A percentile compares a stretch with the other conserved stretches of the same genome.
These are phyloP conservation scores for Corylus americana DNA, from an alignment of 306 rosid genomes.

Conservation along the genomic window DNA sequence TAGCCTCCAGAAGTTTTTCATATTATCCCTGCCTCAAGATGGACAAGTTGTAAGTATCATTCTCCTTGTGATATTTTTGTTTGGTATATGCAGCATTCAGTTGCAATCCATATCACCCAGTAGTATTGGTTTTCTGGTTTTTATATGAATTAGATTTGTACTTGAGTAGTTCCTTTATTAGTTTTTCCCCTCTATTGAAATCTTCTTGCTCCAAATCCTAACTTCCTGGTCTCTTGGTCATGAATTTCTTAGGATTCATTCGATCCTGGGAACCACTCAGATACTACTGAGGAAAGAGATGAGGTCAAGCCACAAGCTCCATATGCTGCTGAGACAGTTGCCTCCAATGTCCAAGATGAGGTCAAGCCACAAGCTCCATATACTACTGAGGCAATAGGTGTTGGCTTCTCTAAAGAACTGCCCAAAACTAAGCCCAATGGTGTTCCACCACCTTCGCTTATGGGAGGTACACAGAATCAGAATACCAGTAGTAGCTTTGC, in stretches of 20 bases:
- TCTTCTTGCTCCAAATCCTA: conserved; percentile 17
- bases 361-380: not conserved
- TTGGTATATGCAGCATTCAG: not conserved
- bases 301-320: conserved; percentile 60
- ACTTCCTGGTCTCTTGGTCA: conserved; percentile 23
- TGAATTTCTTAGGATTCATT: conserved; percentile 64
- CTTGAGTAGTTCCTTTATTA: conserved; percentile 14
- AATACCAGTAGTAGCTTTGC: conserved; percentile 27
- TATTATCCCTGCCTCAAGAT: conserved; percentile 10
- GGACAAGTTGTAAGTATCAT: not conserved
- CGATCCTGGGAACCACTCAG: conserved; percentile 85
- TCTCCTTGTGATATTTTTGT: not conserved
- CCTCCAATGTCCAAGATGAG: conserved; percentile 45
- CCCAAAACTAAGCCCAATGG: conserved; percentile 38
- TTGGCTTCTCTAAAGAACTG: conserved; percentile 34
- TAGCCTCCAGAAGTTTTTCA: not conserved
- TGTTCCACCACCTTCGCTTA: conserved; percentile 36
- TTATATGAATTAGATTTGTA: conserved; percentile 1
- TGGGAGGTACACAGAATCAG: conserved; percentile 31
- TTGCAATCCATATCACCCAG: not conserved
- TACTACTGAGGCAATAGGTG: conserved; percentile 17
- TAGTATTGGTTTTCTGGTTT: conserved; percentile 13
- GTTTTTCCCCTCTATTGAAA: conserved; percentile 5
- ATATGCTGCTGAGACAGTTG: conserved; percentile 28
- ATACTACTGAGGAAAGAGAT: conserved; percentile 77